Evolutionary conservation across 768 basidiomycete genomes (phyloP).

Genomic region (Suillus sp.): DNA sequence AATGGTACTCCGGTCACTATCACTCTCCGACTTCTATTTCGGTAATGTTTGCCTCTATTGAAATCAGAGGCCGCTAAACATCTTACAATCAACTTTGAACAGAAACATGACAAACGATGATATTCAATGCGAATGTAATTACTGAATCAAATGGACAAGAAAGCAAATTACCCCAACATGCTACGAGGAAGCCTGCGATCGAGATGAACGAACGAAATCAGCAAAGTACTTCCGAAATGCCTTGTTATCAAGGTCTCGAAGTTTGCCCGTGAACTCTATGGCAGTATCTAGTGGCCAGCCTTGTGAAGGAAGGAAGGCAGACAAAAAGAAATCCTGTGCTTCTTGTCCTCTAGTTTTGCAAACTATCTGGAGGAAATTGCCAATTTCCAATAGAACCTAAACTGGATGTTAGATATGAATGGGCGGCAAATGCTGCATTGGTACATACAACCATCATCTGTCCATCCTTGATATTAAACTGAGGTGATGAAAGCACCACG

Average conservation of each 20-base stretch:
- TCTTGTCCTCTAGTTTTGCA: conserved; percentile 79
- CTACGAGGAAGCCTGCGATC: conserved; percentile 55
- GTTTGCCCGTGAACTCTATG: conserved; percentile 73
- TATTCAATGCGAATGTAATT: background rate
- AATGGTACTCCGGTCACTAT: background rate
- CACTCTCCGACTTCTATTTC: conserved; percentile 2
- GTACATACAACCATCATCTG: conserved; percentile 70
- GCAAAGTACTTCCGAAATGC: conserved; percentile 85
- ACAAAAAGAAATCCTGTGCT: conserved; percentile 77
- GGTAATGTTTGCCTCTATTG: conserved; percentile 36
- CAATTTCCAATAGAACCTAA: conserved; percentile 89
- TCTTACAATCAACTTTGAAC: conserved; percentile 10
- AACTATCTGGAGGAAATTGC: conserved; percentile 78
- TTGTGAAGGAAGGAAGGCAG: conserved; percentile 84
- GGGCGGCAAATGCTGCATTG: background rate
- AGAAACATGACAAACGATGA: background rate
- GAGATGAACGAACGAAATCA: conserved; percentile 77
- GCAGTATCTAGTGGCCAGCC: conserved; percentile 82
- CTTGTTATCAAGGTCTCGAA: conserved; percentile 74
- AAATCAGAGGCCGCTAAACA: conserved; percentile 36
- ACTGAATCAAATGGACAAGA: conserved; percentile 7
- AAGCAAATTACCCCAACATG: conserved; percentile 14
- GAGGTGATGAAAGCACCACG: conserved; percentile 71
- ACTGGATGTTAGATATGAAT: background rate
- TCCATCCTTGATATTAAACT: conserved; percentile 88